Base-by-base conservation (phyloP, 1,284 basidiomycete genomes). In the Ceratobasidium sp. region DNA sequence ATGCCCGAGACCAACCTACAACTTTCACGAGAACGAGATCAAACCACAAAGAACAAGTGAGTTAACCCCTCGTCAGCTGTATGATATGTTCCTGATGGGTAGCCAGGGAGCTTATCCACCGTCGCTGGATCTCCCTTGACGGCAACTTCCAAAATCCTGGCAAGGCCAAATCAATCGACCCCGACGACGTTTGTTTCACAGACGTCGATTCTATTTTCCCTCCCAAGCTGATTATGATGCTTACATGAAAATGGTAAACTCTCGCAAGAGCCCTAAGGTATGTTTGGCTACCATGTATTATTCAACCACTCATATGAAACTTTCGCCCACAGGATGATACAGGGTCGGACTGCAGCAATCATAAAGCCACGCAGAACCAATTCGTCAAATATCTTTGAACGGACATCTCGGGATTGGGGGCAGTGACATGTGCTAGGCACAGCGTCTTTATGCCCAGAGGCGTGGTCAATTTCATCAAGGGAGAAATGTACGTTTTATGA, bases 71-170 rank as follows among this genome's bases (percentile, higher is more conserved):
- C 11, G n/a, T 19, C 4, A 9, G 29, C 8, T 19, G n/a, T n/a
- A 8, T 11, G 8, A 5, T 57, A n/a, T 29, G 25, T 25, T 57
- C 8, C 4, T 19, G 3, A n/a, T 8, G 29, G 25, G 19, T 57
- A 17, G 11, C 17, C 54, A 66, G 43, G n/a, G 64, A 29, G 19
- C 11, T 46, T 29, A 29, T 29, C 32, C 51, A 22, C n/a, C 22
- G 64, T 13, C 32, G 17, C 15, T 66, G 25, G 15, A 13, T n/a
- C 13, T 40, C 64, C 8, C 25, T 66, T 17, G 64, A 66, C 25
- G 64, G 64, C 17, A 66, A 66, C 19, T 66, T 66, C 44, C 19
- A 19, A 5, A 46, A 66, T 17, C 43, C 44, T 13, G 22, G 64
- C 44, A 66, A 66, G 22, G 64, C 15, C 6, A 66, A 66, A 25